Percentiles rank a stretch among this genome's conserved stretches.
Evolutionary conservation across 108 stramenopile species (phyloP).

Genomic region (Cylindrotheca closterium): DNA sequence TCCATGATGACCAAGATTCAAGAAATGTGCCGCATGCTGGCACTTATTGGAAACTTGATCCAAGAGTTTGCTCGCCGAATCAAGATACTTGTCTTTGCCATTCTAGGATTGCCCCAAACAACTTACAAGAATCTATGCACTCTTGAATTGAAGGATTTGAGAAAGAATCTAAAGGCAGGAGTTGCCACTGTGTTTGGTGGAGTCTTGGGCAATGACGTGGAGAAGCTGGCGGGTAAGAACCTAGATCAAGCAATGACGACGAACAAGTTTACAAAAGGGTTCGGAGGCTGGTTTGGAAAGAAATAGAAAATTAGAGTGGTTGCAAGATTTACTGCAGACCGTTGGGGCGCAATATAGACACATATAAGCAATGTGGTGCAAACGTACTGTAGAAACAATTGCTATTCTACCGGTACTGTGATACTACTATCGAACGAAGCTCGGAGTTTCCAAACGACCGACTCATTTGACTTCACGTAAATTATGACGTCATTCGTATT

Average conservation of each 20-base stretch:
- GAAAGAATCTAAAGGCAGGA: neutral
- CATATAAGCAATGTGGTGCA: no score
- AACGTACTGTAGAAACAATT: no score
- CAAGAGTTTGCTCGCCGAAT: conserved; percentile 39
- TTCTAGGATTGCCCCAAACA: conserved; percentile 13
- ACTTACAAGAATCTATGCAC: conserved; percentile 10
- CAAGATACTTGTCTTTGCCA: conserved; percentile 13
- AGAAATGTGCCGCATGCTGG: conserved; percentile 49
- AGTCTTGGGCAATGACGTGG: conserved; percentile 11
- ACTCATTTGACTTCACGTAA: no score
- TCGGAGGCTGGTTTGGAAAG: no score
- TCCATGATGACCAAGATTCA: conserved; percentile 34
- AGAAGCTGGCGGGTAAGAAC: conserved; percentile 3
- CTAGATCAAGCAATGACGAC: conserved; percentile 13
- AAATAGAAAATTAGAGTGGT: no score
- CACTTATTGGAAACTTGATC: conserved; percentile 28
- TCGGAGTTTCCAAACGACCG: no score
- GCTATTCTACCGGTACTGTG: no score
- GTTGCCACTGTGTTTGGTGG: conserved; percentile 8
- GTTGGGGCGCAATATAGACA: no score
- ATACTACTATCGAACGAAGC: no score
- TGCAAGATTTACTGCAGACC: no score
- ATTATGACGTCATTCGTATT: no score
- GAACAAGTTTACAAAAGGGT: conserved; percentile 6
- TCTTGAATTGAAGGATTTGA: conserved; percentile 7